Base-by-base conservation (phyloP, 2,329 filamentous ascomycete genomes). In the Pseudomassariella vexata region DNA sequence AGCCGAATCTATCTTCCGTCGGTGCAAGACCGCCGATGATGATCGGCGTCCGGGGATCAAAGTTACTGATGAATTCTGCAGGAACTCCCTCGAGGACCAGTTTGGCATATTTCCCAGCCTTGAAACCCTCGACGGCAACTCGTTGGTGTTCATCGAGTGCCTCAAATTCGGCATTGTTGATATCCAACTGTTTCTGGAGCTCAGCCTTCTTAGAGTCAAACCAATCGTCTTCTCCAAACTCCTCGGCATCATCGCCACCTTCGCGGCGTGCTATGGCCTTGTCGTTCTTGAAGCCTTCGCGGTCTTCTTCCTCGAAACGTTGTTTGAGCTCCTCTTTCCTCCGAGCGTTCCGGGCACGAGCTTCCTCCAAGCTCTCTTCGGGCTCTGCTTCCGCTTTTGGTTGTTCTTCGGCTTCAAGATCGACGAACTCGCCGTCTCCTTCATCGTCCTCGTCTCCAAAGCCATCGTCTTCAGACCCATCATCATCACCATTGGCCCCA, bases 141-240 rank as follows among this genome's bases (percentile, higher is more conserved):
- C 92, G 78, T 39, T 94, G 89, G 25, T 75, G 68, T 42, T 92
- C 84, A 53, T 98, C 92, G 3, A 98, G 74, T 34, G 77, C 76
- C 46, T 89, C 86, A 44, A 94, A 95, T 53, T 96, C 94, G 37
- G 86, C 78, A 52, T 88, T 87, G 64, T 98, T 98, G 75, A 98
- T 95, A 50, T 94, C 85, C 41, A 92, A 74, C 24, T 34, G 32
- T 29, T 34, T 34, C 32, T 32, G 15, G 37, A 98, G 80, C 56
- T 84, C 74, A 19, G 92, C 86, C 64, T 98, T 98, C 55, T 98
- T 92, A 18, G 85, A 78, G 53, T 96, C 92, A 55, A 98, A 98
- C 94, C 94, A 98, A 35, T 98, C 86, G 54, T 98, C 92, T 59
- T 98, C 92, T 32, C 89, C 92, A 50, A 94, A 96, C 52, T 94